These are phyloP conservation scores for Priceomyces melissophilus DNA, from an alignment of 805 yeast species.

Conservation along the genomic window DNA sequence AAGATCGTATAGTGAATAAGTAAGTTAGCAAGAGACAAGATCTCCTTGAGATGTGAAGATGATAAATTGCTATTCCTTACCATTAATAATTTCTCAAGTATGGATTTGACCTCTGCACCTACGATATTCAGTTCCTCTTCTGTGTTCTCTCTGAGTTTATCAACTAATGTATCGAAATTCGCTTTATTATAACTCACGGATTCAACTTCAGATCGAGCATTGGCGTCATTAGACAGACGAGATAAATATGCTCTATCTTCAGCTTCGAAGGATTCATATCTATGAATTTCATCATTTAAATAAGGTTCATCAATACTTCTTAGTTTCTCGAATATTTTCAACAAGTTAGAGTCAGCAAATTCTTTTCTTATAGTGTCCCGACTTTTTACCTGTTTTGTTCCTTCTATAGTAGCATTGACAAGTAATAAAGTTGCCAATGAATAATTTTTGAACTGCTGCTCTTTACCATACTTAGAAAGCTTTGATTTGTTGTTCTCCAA, in stretches of 20 bases:
- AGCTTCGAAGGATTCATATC: constrained; percentile 36
- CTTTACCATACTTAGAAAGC: constrained; percentile 6
- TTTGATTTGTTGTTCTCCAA: constrained; percentile 23
- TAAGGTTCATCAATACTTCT: constrained; percentile 26
- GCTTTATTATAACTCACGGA: not conserved
- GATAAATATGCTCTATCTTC: constrained; percentile 32
- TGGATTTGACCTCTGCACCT: constrained; percentile 12
- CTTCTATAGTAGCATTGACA: constrained; percentile 30
- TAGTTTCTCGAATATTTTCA: constrained; percentile 34
- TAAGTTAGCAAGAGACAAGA: constrained; percentile 27
- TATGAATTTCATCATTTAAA: constrained; percentile 35
- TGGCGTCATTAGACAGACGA: not conserved
- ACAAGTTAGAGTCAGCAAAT: constrained; percentile 31
- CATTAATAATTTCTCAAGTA: constrained; percentile 23
- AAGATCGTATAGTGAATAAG: constrained; percentile 29
- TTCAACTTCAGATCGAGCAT: not conserved
- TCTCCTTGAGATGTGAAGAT: constrained; percentile 19
- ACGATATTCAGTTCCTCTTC: not conserved
- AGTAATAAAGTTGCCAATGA: constrained; percentile 34
- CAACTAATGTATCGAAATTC: constrained; percentile 11
- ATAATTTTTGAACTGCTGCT: constrained; percentile 26
- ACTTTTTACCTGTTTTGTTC: constrained; percentile 22
- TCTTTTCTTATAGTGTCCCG: constrained; percentile 34
- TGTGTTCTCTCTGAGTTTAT: constrained; percentile 10
- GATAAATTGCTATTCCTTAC: constrained; percentile 24